A percentile compares a stretch with the other conserved stretches of the same genome.
Evolutionary conservation across 2,329 filamentous ascomycete genomes (phyloP).

Genomic region (Pseudocercospora musae): DNA sequence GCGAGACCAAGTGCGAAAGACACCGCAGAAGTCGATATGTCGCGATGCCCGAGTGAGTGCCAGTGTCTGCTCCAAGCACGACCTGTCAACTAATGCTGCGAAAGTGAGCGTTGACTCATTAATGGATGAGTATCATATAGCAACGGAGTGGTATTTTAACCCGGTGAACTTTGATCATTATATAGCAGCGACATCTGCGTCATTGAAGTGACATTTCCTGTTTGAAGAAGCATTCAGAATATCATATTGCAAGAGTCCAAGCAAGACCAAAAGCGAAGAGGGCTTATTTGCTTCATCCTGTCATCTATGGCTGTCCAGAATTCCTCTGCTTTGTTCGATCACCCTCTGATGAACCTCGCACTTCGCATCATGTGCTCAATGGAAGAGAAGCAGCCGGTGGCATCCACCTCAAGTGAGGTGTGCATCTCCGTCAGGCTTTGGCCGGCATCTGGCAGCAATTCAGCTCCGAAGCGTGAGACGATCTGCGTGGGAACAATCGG

Average conservation of each 20-base stretch:
- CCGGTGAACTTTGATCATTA: background rate
- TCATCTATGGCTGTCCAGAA: background rate
- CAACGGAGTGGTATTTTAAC: background rate
- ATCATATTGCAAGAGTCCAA: background rate
- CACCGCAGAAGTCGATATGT: background rate
- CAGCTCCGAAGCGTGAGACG: background rate
- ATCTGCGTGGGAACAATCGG: background rate
- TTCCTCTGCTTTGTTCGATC: background rate
- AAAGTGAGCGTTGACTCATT: background rate
- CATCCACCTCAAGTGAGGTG: background rate
- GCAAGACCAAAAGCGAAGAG: background rate
- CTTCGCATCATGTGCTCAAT: background rate
- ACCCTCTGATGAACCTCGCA: background rate
- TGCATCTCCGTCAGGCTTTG: background rate
- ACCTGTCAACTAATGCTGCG: background rate
- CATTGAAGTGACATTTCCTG: background rate
- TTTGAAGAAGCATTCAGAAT: background rate
- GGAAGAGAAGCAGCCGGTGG: background rate
- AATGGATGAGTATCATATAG: no score
- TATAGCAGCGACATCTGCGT: background rate
- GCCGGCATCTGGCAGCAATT: background rate
- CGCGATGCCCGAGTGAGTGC: background rate
- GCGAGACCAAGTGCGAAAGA: background rate
- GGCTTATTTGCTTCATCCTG: background rate
- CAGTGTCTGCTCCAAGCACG: no score